Conservation (phyloP, 441 rosid genomes). For the Erysimum pusillum region DNA sequence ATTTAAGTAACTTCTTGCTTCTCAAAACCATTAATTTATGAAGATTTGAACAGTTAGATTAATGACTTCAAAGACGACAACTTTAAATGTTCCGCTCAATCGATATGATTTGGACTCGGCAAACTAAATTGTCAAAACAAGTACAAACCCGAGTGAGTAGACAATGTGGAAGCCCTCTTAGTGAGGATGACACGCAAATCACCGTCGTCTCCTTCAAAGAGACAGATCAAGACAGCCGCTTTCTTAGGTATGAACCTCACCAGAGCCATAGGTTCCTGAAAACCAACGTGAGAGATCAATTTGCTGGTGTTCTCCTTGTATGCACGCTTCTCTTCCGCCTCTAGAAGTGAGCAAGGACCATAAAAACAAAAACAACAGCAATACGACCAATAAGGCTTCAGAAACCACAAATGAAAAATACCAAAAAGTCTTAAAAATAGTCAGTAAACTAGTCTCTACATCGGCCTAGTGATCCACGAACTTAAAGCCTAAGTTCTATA, state of each 20-base stretch:
- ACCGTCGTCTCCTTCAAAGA: slow-evolving; percentile 77
- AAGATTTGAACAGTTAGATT: not conserved
- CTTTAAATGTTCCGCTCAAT: not conserved
- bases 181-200: slow-evolving; percentile 84
- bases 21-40: slow-evolving; percentile 6
- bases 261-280: slow-evolving; percentile 66
- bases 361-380: no score
- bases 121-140: not conserved
- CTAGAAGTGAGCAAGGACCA: no score
- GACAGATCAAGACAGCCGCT: slow-evolving; percentile 84
- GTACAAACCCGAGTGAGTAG: slow-evolving; percentile 75
- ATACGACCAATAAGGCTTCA: no score
- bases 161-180: slow-evolving; percentile 73
- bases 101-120: not conserved
- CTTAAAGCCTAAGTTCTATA: no score
- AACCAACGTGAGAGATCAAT: slow-evolving; percentile 60
- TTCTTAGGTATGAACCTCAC: slow-evolving; percentile 62
- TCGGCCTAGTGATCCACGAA: no score
- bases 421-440: no score
- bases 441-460: no score
- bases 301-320: slow-evolving; percentile 62
- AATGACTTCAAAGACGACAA: slow-evolving; percentile 3
- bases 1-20: not conserved
- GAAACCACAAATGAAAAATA: no score
- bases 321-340: slow-evolving; percentile 58